These are phyloP conservation scores for Hericium erinaceus DNA, from an alignment of 768 basidiomycete species.

Conservation along the genomic window DNA sequence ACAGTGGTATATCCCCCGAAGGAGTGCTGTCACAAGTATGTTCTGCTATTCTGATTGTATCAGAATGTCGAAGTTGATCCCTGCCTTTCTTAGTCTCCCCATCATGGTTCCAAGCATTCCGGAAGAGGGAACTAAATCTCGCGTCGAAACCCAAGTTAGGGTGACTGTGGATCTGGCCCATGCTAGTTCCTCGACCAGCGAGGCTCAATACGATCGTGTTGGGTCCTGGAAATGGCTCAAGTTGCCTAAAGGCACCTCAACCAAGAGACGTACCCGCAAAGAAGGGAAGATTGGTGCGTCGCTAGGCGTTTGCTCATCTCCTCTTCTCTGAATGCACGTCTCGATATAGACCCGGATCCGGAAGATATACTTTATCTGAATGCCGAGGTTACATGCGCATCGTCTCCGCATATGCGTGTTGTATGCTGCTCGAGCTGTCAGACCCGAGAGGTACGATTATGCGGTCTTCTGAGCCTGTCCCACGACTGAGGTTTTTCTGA, in stretches of 20 bases:
- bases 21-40: conserved; percentile 71
- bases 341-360: conserved; percentile 45
- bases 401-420: conserved; percentile 67
- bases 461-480: conserved; percentile 4
- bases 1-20: conserved; percentile 63
- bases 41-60: conserved; percentile 11
- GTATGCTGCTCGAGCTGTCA: conserved; percentile 84
- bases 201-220: conserved; percentile 67
- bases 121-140: conserved; percentile 74
- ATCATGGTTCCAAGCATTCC: conserved; percentile 83
- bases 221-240: conserved; percentile 89
- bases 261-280: conserved; percentile 77
- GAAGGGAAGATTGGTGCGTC: conserved; percentile 70
- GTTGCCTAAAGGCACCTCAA: conserved; percentile 72
- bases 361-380: conserved; percentile 66
- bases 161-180: conserved; percentile 74
- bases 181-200: conserved; percentile 46
- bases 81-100: conserved; percentile 43
- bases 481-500: conserved; percentile 6
- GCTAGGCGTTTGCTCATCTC: conserved; percentile 12
- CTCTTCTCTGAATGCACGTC: conserved; percentile 3
- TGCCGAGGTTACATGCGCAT: conserved; percentile 72
- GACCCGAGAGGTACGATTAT: conserved; percentile 60
- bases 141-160: conserved; percentile 93
- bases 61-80: background rate